Evolutionary conservation across 1,284 basidiomycete genomes (phyloP).

Genomic region (Cryptococcus sp.): DNA sequence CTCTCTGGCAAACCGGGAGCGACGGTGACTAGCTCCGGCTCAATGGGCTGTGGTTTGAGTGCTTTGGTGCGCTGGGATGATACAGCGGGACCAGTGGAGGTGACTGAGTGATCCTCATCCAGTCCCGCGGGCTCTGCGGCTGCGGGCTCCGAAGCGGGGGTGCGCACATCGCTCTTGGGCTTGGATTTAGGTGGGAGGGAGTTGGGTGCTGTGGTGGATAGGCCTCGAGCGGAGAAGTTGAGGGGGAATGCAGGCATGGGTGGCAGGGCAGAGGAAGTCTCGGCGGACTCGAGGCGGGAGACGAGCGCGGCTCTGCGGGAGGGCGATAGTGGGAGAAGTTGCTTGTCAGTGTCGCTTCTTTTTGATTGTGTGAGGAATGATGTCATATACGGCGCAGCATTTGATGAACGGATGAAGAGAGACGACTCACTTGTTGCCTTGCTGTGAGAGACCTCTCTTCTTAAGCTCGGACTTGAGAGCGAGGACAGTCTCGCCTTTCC

Average conservation of each 20-base stretch:
- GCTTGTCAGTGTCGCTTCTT: too few relatives aligned
- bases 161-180: neutral
- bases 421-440: slow-evolving; percentile 54
- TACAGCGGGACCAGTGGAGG: slow-evolving; percentile 28
- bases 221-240: slow-evolving; percentile 3
- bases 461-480: slow-evolving; percentile 67
- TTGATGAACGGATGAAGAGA: neutral
- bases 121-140: slow-evolving; percentile 1
- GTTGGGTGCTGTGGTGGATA: slow-evolving; percentile 13
- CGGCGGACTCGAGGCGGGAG: slow-evolving; percentile 38
- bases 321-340: neutral
- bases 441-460: slow-evolving; percentile 65
- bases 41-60: slow-evolving; percentile 23
- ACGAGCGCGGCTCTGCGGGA: slow-evolving; percentile 37
- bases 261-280: slow-evolving; percentile 37
- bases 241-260: slow-evolving; percentile 36
- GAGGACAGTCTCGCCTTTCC: slow-evolving; percentile 59
- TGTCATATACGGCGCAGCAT: neutral
- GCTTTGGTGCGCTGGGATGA: slow-evolving; percentile 26
- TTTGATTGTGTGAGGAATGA: too few relatives aligned
- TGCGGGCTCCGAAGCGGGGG: neutral
- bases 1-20: slow-evolving; percentile 45
- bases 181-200: slow-evolving; percentile 9
- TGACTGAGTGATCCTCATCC: slow-evolving; percentile 17
- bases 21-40: slow-evolving; percentile 29